Percentiles rank a stretch among this genome's conserved stretches.
phyloP scores from a whole-genome alignment of 768 basidiomycete genomes.

The Termitomyces sp. region DNA sequence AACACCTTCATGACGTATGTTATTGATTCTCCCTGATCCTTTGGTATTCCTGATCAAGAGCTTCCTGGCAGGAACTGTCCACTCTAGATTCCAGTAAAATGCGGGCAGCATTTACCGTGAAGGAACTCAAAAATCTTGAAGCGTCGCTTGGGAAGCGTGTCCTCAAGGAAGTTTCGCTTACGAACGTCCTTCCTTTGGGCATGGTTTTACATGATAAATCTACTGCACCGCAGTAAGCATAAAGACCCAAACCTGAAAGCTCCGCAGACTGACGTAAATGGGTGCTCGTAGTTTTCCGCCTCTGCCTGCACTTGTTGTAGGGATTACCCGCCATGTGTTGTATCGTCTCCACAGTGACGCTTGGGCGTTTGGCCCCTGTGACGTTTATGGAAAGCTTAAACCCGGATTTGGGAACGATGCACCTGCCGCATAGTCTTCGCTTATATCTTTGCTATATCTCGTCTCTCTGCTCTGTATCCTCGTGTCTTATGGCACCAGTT shows the following conservation, averaged over 20 bases:
- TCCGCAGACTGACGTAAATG: background rate
- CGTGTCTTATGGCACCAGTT: background rate
- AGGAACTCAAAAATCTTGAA: constrained; percentile 19
- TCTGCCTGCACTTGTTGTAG: constrained; percentile 20
- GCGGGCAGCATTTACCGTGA: constrained; percentile 21
- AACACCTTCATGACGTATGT: constrained; percentile 17
- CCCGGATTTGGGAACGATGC: background rate
- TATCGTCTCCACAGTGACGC: constrained; percentile 21
- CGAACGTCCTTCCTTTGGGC: constrained; percentile 19
- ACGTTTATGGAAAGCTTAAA: constrained; percentile 20
- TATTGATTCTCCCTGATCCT: background rate
- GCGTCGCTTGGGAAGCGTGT: constrained; percentile 15
- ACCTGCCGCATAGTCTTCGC: background rate
- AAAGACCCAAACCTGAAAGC: background rate
- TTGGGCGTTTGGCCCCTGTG: constrained; percentile 28
- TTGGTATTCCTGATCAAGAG: background rate
- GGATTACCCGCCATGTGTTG: constrained; percentile 20
- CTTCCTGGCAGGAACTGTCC: constrained; percentile 20
- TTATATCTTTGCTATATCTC: background rate
- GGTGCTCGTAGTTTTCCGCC: constrained; percentile 21
- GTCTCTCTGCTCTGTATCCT: background rate
- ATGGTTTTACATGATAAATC: constrained; percentile 19
- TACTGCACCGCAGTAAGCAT: constrained; percentile 18
- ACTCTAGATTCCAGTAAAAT: constrained; percentile 21
- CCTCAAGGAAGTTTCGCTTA: constrained; percentile 17